Evolutionary conservation across 768 basidiomycete species (phyloP).

Genomic region (Podaxis pistillaris): DNA sequence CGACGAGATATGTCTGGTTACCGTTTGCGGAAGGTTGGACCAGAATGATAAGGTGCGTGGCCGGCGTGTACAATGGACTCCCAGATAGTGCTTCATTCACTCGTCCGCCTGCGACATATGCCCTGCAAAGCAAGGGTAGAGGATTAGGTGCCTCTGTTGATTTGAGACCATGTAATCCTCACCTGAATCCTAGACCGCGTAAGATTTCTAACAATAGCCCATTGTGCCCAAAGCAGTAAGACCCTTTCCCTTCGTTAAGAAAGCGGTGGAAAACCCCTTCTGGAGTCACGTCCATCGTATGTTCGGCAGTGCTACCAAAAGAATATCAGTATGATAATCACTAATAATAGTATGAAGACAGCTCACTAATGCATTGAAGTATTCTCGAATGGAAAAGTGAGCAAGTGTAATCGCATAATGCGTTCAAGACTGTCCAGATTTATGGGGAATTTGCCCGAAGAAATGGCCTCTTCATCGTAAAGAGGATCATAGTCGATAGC

Average conservation of each 20-base stretch:
- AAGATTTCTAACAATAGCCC: slow-evolving; percentile 27
- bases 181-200: slow-evolving; percentile 31
- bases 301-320: slow-evolving; percentile 21
- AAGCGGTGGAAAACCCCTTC: slow-evolving; percentile 23
- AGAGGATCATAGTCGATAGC: slow-evolving; percentile 22
- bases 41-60: slow-evolving; percentile 28
- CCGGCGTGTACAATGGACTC: slow-evolving; percentile 15
- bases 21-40: slow-evolving; percentile 27
- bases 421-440: slow-evolving; percentile 26
- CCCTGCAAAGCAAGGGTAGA: slow-evolving; percentile 16
- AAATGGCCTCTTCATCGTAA: slow-evolving; percentile 19
- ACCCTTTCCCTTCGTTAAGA: slow-evolving; percentile 20
- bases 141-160: neutral
- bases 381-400: slow-evolving; percentile 38
- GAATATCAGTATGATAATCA: neutral
- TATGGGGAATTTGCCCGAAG: slow-evolving; percentile 20
- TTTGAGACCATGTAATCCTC: neutral
- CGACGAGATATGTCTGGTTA: slow-evolving; percentile 30
- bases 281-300: slow-evolving; percentile 25
- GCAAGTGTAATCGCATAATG: slow-evolving; percentile 26
- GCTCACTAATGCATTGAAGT: slow-evolving; percentile 38
- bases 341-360: neutral
- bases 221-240: slow-evolving; percentile 31
- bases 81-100: slow-evolving; percentile 21
- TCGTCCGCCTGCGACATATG: slow-evolving; percentile 26